Conservation (phyloP, 2,329 filamentous ascomycete species). For the Colletotrichum scovillei region DNA sequence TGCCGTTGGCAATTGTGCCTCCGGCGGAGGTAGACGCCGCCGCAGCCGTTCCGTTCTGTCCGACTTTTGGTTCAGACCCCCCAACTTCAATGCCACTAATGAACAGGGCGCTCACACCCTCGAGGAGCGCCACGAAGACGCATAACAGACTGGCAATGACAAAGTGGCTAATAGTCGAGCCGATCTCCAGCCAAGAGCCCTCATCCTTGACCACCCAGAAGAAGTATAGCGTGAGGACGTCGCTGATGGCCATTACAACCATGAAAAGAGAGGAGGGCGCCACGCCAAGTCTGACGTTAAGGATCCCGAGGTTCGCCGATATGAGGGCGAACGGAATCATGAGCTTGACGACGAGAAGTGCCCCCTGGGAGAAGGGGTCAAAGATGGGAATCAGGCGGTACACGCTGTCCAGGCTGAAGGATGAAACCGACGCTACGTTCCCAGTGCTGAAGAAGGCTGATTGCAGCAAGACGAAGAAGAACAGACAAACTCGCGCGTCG, state of each 20-base stretch:
- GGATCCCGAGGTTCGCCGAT: constrained; percentile 91
- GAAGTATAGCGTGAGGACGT: constrained; percentile 93
- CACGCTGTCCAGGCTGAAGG: constrained; percentile 93
- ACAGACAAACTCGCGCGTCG: constrained; percentile 90
- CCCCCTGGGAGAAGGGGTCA: constrained; percentile 91
- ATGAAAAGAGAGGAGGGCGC: constrained; percentile 93
- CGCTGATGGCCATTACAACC: constrained; percentile 90
- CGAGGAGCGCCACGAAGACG: constrained; percentile 89
- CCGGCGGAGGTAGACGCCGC: neutral
- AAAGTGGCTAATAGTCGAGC: constrained; percentile 96
- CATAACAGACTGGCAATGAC: constrained; percentile 90
- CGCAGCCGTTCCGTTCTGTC: constrained; percentile 4
- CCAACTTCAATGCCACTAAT: constrained; percentile 82
- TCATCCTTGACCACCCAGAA: constrained; percentile 98
- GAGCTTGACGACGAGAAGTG: constrained; percentile 87
- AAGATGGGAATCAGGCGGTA: constrained; percentile 90
- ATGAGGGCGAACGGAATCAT: constrained; percentile 94
- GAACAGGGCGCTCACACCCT: constrained; percentile 86
- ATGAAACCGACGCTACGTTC: constrained; percentile 93
- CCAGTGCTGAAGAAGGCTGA: constrained; percentile 97
- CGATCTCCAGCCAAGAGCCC: constrained; percentile 97
- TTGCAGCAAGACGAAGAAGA: constrained; percentile 95
- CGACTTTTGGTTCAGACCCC: neutral
- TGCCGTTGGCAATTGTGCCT: constrained; percentile 6
- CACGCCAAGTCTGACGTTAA: constrained; percentile 86